A percentile compares a stretch with the other conserved stretches of the same genome.
phyloP scores from a whole-genome alignment of 1,139 yeast species.

The Suhomyces taliae region DNA sequence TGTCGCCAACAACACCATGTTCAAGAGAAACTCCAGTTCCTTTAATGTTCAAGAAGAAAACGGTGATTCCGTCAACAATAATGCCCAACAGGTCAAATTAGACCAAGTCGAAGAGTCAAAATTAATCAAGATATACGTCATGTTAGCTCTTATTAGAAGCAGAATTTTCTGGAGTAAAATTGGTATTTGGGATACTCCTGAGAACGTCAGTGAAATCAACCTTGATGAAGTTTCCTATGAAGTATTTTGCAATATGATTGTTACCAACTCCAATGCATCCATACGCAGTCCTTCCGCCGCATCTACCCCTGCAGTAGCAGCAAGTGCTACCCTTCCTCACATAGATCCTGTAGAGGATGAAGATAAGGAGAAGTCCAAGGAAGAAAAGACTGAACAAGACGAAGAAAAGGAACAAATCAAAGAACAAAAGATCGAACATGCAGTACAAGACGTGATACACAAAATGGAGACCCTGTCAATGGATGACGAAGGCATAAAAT shows the following conservation, averaged over 20 bases:
- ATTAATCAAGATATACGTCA: constrained; percentile 23
- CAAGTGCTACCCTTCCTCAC: constrained; percentile 5
- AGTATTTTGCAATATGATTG: constrained; percentile 14
- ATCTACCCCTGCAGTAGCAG: constrained; percentile 10
- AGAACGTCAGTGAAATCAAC: constrained; percentile 26
- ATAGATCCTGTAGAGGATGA: neutral
- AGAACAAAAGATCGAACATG: constrained; percentile 4
- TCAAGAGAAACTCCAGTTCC: constrained; percentile 19
- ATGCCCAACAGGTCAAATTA: constrained; percentile 12
- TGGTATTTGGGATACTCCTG: constrained; percentile 60
- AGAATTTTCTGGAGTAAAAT: constrained; percentile 80
- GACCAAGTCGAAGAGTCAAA: constrained; percentile 21
- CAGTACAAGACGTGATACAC: constrained; percentile 12
- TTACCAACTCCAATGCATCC: constrained; percentile 3
- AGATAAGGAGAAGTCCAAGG: neutral
- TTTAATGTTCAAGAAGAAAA: constrained; percentile 8
- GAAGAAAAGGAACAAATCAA: neutral
- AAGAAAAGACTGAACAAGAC: neutral
- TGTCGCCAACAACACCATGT: constrained; percentile 12
- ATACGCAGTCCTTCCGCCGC: constrained; percentile 8
- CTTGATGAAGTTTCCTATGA: constrained; percentile 17
- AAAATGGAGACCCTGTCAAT: constrained; percentile 9
- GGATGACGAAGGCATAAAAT: constrained; percentile 9
- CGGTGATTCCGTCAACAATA: constrained; percentile 12
- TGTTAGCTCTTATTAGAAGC: constrained; percentile 32